Evolutionary conservation across 2,329 filamentous ascomycete species (phyloP).

Genomic region (Whalleya microplaca): DNA sequence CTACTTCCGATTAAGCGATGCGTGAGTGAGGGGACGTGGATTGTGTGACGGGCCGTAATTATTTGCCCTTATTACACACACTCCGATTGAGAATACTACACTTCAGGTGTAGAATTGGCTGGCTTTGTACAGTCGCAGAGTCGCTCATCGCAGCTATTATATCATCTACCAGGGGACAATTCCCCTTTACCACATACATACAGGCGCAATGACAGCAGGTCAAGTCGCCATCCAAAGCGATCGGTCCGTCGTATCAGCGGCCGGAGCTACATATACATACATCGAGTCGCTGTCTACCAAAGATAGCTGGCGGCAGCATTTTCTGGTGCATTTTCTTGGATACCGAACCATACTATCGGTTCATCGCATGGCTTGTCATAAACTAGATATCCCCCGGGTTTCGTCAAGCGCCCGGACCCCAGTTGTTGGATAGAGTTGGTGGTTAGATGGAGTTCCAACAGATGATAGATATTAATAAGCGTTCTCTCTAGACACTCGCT

Average conservation of each 20-base stretch:
- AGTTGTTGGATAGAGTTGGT: background rate
- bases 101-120: too few species aligned
- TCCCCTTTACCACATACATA: background rate
- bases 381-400: background rate
- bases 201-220: background rate
- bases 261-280: background rate
- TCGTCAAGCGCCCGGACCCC: background rate
- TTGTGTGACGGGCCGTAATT: background rate
- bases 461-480: background rate
- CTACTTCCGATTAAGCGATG: conserved; percentile 18
- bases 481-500: background rate
- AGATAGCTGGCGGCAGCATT: background rate
- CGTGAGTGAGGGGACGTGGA: background rate
- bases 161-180: too few species aligned
- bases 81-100: too few species aligned
- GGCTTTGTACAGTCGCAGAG: too few species aligned
- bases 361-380: background rate
- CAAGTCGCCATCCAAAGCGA: background rate
- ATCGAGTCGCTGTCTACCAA: background rate
- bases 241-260: background rate
- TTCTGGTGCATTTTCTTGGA: background rate
- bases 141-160: too few species aligned
- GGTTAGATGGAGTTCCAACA: background rate
- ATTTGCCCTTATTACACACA: too few species aligned
- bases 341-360: background rate